Evolutionary conservation across 192 early-diverging fungal genomes (phyloP).

Genomic region (Coemansia sp.): DNA sequence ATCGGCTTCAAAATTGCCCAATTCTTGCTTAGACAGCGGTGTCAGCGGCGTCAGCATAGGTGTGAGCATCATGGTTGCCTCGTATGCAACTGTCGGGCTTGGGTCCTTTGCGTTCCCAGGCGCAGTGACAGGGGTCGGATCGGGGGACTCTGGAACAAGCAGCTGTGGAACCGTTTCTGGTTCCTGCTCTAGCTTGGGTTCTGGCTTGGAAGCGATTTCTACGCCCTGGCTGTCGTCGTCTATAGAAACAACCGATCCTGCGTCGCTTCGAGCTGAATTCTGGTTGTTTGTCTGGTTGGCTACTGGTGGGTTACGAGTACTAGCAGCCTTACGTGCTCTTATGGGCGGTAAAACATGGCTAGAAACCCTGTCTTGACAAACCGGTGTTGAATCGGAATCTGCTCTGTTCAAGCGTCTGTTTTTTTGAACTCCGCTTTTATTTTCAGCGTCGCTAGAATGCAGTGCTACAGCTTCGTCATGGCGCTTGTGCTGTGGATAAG

Average conservation of each 20-base stretch:
- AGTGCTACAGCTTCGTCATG: background rate
- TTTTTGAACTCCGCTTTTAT: background rate
- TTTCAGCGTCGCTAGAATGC: background rate
- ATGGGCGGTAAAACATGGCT: no score
- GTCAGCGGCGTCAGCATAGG: background rate
- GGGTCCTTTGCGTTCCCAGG: background rate
- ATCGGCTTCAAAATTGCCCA: background rate
- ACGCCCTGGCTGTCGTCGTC: background rate
- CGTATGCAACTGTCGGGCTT: background rate
- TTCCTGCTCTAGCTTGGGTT: background rate
- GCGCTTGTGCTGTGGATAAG: conserved; percentile 5
- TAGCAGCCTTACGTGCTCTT: no score
- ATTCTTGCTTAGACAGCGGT: background rate
- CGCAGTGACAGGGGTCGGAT: background rate
- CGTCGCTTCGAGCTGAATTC: background rate
- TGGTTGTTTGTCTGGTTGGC: no score
- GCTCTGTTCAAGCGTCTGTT: background rate
- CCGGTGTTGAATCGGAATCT: background rate
- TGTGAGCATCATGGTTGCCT: background rate
- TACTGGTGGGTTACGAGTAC: no score
- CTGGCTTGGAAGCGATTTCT: background rate
- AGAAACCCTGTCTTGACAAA: no score
- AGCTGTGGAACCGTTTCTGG: background rate
- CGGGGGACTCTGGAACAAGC: background rate
- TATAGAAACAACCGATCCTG: background rate